Conservation (phyloP, 352 stramenopile species). For the Phytophthora melonis region DNA sequence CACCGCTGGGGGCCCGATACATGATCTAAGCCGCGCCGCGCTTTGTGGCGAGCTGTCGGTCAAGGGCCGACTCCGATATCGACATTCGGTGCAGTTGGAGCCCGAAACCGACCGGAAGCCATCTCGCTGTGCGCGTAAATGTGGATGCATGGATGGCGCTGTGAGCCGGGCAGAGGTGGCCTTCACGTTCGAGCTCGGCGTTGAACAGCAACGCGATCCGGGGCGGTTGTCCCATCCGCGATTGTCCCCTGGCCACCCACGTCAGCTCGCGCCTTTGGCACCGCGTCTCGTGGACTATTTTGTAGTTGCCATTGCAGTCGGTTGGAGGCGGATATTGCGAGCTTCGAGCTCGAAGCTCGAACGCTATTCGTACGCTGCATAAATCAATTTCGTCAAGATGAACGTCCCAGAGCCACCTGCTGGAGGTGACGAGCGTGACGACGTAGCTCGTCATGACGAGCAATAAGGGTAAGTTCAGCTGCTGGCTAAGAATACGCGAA, state of each 20-base stretch:
- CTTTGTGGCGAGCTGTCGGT: neutral
- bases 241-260: neutral
- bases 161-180: neutral
- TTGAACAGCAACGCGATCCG: neutral
- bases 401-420: neutral
- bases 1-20: neutral
- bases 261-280: no score
- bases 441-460: no score
- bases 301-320: neutral
- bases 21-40: no score
- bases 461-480: no score
- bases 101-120: constrained; percentile 1
- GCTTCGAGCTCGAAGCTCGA: neutral
- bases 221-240: neutral
- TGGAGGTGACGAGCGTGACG: neutral
- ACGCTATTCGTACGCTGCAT: neutral
- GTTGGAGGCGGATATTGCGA: neutral
- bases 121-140: neutral
- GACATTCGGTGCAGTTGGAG: constrained; percentile 5
- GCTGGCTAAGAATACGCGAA: neutral
- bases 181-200: neutral
- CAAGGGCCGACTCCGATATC: neutral
- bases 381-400: neutral
- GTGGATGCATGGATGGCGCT: neutral
- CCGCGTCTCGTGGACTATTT: neutral